A percentile compares a stretch with the other conserved stretches of the same genome.
These are phyloP conservation scores for Cicer bijugum DNA, from an alignment of 306 rosid genomes.

Conservation along the genomic window DNA sequence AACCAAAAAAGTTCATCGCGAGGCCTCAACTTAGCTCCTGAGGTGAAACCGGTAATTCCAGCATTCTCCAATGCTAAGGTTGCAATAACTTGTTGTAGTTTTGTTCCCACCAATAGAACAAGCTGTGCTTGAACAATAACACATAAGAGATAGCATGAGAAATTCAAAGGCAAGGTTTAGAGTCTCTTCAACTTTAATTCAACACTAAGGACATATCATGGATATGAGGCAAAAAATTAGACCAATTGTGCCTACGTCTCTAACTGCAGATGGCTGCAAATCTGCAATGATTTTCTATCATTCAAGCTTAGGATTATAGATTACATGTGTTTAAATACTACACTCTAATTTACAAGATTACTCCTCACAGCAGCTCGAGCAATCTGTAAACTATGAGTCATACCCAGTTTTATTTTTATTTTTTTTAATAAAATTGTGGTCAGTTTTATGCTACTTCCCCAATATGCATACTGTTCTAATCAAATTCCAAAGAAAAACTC, in stretches of 20 bases:
- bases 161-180: slow-evolving; percentile 33
- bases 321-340: too few relatives aligned
- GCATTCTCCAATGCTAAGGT: slow-evolving; percentile 92
- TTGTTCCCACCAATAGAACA: slow-evolving; percentile 92
- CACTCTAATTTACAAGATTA: too few relatives aligned
- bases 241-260: too few relatives aligned
- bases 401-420: too few relatives aligned
- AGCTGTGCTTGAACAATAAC: slow-evolving; percentile 58
- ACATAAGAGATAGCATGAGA: slow-evolving; percentile 40
- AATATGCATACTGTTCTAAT: slow-evolving; percentile 17
- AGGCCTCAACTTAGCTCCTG: slow-evolving; percentile 81
- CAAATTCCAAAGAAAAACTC: slow-evolving; percentile 9
- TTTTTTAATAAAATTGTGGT: not conserved
- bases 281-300: too few relatives aligned
- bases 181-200: not conserved
- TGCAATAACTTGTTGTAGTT: slow-evolving; percentile 90
- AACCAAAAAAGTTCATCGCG: slow-evolving; percentile 99
- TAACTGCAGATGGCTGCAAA: too few relatives aligned
- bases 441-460: slow-evolving; percentile 17
- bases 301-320: too few relatives aligned
- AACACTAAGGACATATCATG: not conserved
- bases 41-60: slow-evolving; percentile 59
- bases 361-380: too few relatives aligned
- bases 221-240: not conserved
- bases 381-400: too few relatives aligned